These are phyloP conservation scores for Pezicula rhizophila DNA, from an alignment of 2,329 filamentous ascomycete genomes.

Conservation along the genomic window DNA sequence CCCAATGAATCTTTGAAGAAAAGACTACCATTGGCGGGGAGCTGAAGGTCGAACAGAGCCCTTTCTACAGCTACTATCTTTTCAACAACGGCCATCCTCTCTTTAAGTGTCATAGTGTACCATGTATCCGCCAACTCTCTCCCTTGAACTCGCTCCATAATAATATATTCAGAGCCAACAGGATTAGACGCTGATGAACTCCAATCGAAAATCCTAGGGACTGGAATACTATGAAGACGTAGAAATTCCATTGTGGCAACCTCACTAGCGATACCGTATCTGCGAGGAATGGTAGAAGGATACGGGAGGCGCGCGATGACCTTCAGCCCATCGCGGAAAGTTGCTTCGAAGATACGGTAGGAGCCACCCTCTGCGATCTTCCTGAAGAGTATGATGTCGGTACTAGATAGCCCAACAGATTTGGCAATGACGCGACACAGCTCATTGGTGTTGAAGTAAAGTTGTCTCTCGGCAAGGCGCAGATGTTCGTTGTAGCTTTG, in stretches of 20 bases:
- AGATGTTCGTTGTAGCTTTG: slow-evolving; percentile 21
- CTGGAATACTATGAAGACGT: slow-evolving; percentile 17
- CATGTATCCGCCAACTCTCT: slow-evolving; percentile 23
- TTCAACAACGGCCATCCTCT: slow-evolving; percentile 13
- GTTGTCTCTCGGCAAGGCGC: slow-evolving; percentile 20
- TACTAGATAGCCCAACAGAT: slow-evolving; percentile 13
- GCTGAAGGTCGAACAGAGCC: slow-evolving; percentile 10
- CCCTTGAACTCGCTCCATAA: slow-evolving; percentile 31
- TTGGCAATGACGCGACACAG: slow-evolving; percentile 19
- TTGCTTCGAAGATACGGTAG: slow-evolving; percentile 22
- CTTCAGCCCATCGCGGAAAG: slow-evolving; percentile 18
- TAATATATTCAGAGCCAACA: slow-evolving; percentile 33
- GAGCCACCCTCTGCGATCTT: slow-evolving; percentile 24
- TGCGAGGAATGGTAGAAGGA: slow-evolving; percentile 11
- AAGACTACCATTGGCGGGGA: slow-evolving; percentile 15
- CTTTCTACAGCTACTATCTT: slow-evolving; percentile 15
- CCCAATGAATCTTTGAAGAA: slow-evolving; percentile 14
- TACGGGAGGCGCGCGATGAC: slow-evolving; percentile 19
- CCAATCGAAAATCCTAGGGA: slow-evolving; percentile 24
- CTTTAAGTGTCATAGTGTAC: slow-evolving; percentile 16
- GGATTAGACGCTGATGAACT: slow-evolving; percentile 27
- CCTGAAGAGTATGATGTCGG: slow-evolving; percentile 18
- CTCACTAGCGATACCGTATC: slow-evolving; percentile 14
- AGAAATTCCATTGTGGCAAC: slow-evolving; percentile 21
- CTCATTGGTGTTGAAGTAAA: slow-evolving; percentile 19